phyloP scores from a whole-genome alignment of 1,139 yeast genomes.

The Candida tropicalis region DNA sequence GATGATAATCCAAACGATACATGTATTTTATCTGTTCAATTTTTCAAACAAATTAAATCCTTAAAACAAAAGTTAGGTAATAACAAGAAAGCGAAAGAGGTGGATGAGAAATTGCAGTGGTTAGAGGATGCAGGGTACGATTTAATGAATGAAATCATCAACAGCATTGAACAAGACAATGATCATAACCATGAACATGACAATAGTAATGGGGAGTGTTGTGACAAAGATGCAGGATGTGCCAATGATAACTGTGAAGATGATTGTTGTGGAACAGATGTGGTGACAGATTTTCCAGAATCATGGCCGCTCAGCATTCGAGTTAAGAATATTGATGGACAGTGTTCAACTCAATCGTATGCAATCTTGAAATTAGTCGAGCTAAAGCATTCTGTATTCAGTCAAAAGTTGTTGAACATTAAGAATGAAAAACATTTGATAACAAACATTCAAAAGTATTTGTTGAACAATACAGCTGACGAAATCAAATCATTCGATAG shows the following conservation, averaged over 20 bases:
- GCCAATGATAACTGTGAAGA: conserved; percentile 13
- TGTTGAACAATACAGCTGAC: conserved; percentile 16
- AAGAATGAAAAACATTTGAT: conserved; percentile 13
- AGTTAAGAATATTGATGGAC: conserved; percentile 25
- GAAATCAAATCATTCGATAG: conserved; percentile 18
- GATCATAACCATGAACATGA: conserved; percentile 24
- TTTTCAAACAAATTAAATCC: conserved; percentile 43
- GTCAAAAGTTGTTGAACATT: conserved; percentile 15
- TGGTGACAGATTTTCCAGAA: conserved; percentile 25
- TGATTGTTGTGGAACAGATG: conserved; percentile 17
- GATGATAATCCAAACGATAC: conserved; percentile 57
- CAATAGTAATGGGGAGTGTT: conserved; percentile 2
- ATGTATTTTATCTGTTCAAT: conserved; percentile 58
- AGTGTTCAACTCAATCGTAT: conserved; percentile 28
- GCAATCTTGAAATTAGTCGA: conserved; percentile 28
- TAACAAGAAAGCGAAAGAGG: conserved; percentile 29
- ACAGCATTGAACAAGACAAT: conserved; percentile 11
- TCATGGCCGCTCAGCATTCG: conserved; percentile 33
- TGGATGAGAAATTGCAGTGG: conserved; percentile 59
- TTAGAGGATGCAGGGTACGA: conserved; percentile 59
- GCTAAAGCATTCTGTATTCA: conserved; percentile 30
- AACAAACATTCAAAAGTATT: conserved; percentile 11
- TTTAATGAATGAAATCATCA: conserved; percentile 39
- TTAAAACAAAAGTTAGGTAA: conserved; percentile 22
- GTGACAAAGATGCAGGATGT: not conserved